Percentiles rank a stretch among this genome's conserved stretches.
Evolutionary conservation across 305 asterid genomes (phyloP).

Genomic region (Fraxinus ornus): DNA sequence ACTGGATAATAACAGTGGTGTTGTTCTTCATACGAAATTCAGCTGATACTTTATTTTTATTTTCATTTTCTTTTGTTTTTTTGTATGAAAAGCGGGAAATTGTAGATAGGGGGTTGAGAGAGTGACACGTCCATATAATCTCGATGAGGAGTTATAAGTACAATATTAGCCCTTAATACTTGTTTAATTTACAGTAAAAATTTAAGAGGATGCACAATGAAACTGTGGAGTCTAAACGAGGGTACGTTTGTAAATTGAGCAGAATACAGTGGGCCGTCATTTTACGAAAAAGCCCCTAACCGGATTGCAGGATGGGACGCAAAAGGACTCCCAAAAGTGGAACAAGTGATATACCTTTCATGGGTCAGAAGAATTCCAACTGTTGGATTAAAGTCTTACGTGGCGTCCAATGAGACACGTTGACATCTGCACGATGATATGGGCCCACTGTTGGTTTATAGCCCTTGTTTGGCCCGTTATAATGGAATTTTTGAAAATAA

Average conservation of each 20-base stretch:
- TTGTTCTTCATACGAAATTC: conserved; percentile 35
- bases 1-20: conserved; percentile 31
- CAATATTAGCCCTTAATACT: conserved; percentile 17
- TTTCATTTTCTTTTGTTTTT: neutral
- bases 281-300: conserved; percentile 15
- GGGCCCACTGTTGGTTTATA: neutral
- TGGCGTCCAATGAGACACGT: neutral
- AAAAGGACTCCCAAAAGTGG: neutral
- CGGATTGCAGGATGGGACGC: neutral
- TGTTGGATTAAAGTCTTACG: neutral
- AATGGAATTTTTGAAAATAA: too few relatives aligned
- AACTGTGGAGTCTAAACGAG: neutral
- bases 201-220: neutral
- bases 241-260: conserved; percentile 11
- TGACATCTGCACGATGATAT: neutral
- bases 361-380: neutral
- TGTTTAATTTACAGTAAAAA: neutral
- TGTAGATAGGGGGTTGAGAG: conserved; percentile 32
- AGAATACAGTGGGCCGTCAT: neutral
- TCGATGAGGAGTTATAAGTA: neutral
- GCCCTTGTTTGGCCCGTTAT: too few relatives aligned
- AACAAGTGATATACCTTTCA: neutral
- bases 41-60: conserved; percentile 21
- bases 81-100: conserved; percentile 36
- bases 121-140: conserved; percentile 36